Evolutionary conservation across 208 protist genomes (phyloP), one percentile per base, ranked within the genome.

Genomic region (Trypanosoma theileri): DNA sequence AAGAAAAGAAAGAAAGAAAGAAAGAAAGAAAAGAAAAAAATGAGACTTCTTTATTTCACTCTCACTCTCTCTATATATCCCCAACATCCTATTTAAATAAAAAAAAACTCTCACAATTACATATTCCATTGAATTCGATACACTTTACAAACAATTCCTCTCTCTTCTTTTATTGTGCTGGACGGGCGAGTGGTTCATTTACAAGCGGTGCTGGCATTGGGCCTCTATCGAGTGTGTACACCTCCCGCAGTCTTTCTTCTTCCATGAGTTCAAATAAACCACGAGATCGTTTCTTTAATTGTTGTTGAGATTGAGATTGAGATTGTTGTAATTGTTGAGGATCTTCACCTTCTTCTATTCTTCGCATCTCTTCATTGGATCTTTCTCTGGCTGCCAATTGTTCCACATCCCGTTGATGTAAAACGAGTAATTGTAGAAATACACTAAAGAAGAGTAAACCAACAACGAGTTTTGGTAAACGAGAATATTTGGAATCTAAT

Each of bases 261-360:
- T 93, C 81, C 40, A 86, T 50, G 55, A 75, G 28, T 71, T 91
- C 84, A 71, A 91, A 86, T 40, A 89, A 66, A 3, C 85, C 82
- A 21, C 58, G 52, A 14, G 57, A 16, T 16, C 62, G 56, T 40
- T 41, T 8, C 14, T 28, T 10, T 14, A 7, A 1, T 22, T 22
- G 11, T 50, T 22, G 44, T 16, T n/a, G n/a, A n/a, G n/a, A n/a
- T n/a, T n/a, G n/a, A n/a, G n/a, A n/a, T n/a, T n/a, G n/a, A n/a
- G n/a, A n/a, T 51, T 10, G 26, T 40, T 14, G 41, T 59, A 7
- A 45, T n/a, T n/a, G 41, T 54, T 35, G 28, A 8, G 6, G 1
- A 35, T 35, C 11, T 57, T 12, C 21, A 16, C 10, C 10, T 82
- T 71, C 35, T 70, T 71, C n/a, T n/a, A n/a, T n/a, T n/a, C n/a